These are phyloP conservation scores for Elsinoe fawcettii DNA, from an alignment of 2,329 filamentous ascomycete species.

Conservation along the genomic window DNA sequence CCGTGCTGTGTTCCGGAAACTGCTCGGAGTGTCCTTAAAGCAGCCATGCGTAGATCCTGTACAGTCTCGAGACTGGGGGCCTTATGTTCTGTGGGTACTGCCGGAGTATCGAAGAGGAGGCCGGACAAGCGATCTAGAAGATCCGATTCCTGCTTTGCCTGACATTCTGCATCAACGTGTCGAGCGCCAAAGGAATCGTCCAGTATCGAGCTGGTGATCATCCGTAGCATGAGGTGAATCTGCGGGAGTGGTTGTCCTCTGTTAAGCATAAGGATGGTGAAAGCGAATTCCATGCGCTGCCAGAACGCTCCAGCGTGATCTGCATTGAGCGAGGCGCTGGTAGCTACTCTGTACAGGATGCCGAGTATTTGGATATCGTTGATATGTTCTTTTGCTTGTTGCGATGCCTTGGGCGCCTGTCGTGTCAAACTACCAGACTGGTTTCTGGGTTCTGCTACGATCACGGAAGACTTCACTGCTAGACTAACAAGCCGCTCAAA, in stretches of 20 bases:
- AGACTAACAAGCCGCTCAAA: conserved; percentile 47
- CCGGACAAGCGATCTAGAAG: conserved; percentile 57
- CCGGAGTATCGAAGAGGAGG: conserved; percentile 49
- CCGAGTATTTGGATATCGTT: conserved; percentile 57
- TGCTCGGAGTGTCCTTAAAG: conserved; percentile 42
- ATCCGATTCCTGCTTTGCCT: conserved; percentile 31
- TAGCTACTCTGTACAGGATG: conserved; percentile 56
- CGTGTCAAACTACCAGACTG: background rate
- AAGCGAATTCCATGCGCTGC: conserved; percentile 58
- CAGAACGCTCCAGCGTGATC: conserved; percentile 51
- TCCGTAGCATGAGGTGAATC: conserved; percentile 55
- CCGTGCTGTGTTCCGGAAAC: conserved; percentile 59
- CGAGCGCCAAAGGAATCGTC: conserved; percentile 60
- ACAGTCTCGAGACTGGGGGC: conserved; percentile 30
- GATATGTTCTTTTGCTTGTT: conserved; percentile 41
- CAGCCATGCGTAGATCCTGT: conserved; percentile 40
- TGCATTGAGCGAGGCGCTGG: conserved; percentile 46
- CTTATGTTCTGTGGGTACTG: background rate
- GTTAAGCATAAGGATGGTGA: conserved; percentile 59
- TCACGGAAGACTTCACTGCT: conserved; percentile 40
- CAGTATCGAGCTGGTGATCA: conserved; percentile 60
- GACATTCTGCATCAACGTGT: conserved; percentile 37
- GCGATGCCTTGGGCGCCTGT: conserved; percentile 27
- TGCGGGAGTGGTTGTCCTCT: conserved; percentile 58
- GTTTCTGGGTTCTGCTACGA: conserved; percentile 45